Conservation (phyloP, 2,329 filamentous ascomycete genomes). For the Tolypocladium paradoxum region DNA sequence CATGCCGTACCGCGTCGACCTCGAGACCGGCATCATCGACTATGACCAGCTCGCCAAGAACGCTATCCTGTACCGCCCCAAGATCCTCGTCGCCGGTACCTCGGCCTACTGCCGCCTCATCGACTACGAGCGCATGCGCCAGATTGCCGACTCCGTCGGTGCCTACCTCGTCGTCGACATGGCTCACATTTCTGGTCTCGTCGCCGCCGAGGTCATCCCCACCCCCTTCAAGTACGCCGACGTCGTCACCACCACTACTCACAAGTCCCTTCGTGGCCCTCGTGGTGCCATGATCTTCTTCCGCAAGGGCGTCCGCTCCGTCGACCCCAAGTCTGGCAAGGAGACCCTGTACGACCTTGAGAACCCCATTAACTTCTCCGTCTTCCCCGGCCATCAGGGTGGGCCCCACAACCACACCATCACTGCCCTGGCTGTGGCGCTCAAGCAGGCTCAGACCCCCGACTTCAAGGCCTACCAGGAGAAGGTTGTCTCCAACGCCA, state of each 20-base stretch:
- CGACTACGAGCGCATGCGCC: conserved; percentile 91
- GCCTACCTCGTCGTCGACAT: conserved; percentile 96
- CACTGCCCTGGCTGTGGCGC: conserved; percentile 85
- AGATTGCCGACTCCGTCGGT: conserved; percentile 87
- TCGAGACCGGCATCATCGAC: conserved; percentile 90
- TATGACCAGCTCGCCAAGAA: conserved; percentile 89
- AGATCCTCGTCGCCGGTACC: conserved; percentile 91
- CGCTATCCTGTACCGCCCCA: conserved; percentile 85
- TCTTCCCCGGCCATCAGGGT: conserved; percentile 98
- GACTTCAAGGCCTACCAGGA: conserved; percentile 94
- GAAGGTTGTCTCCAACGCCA: conserved; percentile 86
- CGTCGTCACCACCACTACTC: conserved; percentile 95
- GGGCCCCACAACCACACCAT: conserved; percentile 99
- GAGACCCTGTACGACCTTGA: conserved; percentile 88
- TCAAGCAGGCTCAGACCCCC: conserved; percentile 82
- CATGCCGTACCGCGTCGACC: conserved; percentile 85
- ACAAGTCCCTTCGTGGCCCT: conserved; percentile 96
- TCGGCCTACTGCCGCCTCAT: conserved; percentile 97
- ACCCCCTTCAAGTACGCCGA: conserved; percentile 89
- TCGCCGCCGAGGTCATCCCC: conserved; percentile 86
- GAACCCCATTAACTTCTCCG: conserved; percentile 94
- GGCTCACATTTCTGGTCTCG: conserved; percentile 95
- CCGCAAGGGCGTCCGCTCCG: conserved; percentile 88
- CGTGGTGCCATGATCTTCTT: conserved; percentile 99
- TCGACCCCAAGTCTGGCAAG: conserved; percentile 84